Evolutionary conservation across 2,329 filamentous ascomycete species (phyloP), one percentile per base, ranked within the genome.

Genomic region (Boeremia lycopersici): DNA sequence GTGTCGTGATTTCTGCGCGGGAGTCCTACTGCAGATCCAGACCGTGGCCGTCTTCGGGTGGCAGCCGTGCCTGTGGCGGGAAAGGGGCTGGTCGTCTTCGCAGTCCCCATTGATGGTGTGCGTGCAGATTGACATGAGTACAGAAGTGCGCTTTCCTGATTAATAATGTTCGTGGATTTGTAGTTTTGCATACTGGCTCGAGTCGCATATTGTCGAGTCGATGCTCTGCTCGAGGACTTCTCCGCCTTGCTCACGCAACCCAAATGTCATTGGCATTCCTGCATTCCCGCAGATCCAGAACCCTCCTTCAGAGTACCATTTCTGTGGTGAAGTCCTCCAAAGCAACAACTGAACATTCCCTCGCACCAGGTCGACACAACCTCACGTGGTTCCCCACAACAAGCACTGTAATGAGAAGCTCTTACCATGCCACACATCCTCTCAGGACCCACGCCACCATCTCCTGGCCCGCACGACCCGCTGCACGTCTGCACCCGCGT

Each of bases 21-120:
- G 80, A 79, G 54, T 87, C 73, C 87, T 87, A 90, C 2, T 74
- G 60, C 0, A 78, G 67, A 45, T 83, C 76, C 13, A 90, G 76
- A 4, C 29, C 29, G 29, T 30, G 6, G 29, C 6, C 29, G 19
- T 23, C 19, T 70, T 63, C n/a, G 6, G 61, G 55, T 19, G 65
- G 62, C 1, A 68, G 53, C 36, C 40, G 52, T n/a, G 64, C 61
- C 6, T 33, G 43, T 26, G 29, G 12, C 6, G 30, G 25, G 1
- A n/a, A 5, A 10, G 34, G 26, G 6, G 31, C 13, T 33, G 44
- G 2, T 23, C 19, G 19, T 23, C 19, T 23, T 23, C 19, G 19
- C 5, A 23, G 19, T 23, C 19, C 19, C 19, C 3, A 30, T 45
- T 30, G 10, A 48, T 34, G 2, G 38, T 23, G 15, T 25, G 26